Evolutionary conservation across 768 basidiomycete genomes (phyloP).

Genomic region (Amanita exitialis): DNA sequence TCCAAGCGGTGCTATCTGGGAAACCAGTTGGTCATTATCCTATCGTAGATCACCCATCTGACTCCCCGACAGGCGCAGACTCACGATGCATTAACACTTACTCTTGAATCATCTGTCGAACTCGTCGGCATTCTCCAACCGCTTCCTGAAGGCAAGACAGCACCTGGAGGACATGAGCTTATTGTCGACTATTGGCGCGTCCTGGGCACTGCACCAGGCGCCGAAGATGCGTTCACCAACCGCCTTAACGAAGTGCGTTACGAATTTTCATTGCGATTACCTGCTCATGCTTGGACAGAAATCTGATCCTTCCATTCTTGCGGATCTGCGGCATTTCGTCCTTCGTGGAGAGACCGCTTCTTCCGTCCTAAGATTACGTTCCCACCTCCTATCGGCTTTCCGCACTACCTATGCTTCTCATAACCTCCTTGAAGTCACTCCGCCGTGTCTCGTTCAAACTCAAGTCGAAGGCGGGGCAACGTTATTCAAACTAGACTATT

Average conservation of each 20-base stretch:
- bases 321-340: constrained; percentile 91
- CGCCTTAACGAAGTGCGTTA: constrained; percentile 69
- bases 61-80: constrained; percentile 62
- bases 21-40: constrained; percentile 45
- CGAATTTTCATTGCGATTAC: not conserved
- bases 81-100: constrained; percentile 84
- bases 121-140: constrained; percentile 75
- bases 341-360: constrained; percentile 93
- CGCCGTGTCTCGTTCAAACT: constrained; percentile 95
- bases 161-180: constrained; percentile 86
- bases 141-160: constrained; percentile 90
- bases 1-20: constrained; percentile 86
- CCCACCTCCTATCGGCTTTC: constrained; percentile 78
- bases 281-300: constrained; percentile 33
- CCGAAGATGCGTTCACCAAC: constrained; percentile 89
- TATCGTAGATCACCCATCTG: constrained; percentile 2
- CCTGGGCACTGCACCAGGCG: constrained; percentile 81
- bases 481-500: constrained; percentile 86
- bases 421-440: constrained; percentile 83
- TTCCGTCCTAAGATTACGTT: constrained; percentile 79
- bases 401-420: constrained; percentile 54
- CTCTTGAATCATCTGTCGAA: constrained; percentile 84
- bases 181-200: constrained; percentile 89
- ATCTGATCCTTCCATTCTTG: constrained; percentile 79
- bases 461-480: constrained; percentile 79